phyloP scores from a whole-genome alignment of 2,329 filamentous ascomycete genomes.

The Monosporascus cannonballus region DNA sequence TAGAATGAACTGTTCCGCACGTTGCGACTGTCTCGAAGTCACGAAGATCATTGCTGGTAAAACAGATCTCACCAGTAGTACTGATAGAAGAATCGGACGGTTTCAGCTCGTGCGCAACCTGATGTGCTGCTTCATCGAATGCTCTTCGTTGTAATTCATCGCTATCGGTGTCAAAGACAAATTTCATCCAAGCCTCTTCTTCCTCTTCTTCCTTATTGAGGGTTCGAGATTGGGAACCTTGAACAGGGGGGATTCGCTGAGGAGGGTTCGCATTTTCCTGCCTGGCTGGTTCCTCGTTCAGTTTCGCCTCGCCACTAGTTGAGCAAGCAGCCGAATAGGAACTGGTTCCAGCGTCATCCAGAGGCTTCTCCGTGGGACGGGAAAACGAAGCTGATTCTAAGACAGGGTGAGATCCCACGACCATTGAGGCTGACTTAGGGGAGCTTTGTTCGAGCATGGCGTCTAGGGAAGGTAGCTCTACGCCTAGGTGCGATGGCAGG shows the following conservation, averaged over 20 bases:
- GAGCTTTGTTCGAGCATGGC: neutral
- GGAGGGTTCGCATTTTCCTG: neutral
- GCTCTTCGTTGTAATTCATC: conserved; percentile 15
- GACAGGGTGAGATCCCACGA: neutral
- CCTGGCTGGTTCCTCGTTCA: neutral
- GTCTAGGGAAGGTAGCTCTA: neutral
- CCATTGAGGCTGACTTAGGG: neutral
- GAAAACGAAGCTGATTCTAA: neutral
- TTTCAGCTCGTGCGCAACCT: conserved; percentile 18
- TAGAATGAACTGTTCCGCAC: conserved; percentile 4
- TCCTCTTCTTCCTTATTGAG: conserved; percentile 3
- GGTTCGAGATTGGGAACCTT: neutral
- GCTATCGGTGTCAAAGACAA: conserved; percentile 18
- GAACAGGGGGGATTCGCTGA: neutral
- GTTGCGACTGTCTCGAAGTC: conserved; percentile 6
- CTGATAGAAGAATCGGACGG: conserved; percentile 15
- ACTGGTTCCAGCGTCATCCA: neutral
- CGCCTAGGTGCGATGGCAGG: neutral
- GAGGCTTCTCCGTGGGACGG: neutral
- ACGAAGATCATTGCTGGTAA: neutral
- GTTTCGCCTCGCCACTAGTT: neutral
- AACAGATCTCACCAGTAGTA: neutral
- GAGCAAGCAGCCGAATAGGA: neutral
- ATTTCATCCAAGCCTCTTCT: conserved; percentile 24
- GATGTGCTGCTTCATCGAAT: conserved; percentile 20